Base-by-base conservation (phyloP, 1,284 basidiomycete species). In the Earliella scabrosa region DNA sequence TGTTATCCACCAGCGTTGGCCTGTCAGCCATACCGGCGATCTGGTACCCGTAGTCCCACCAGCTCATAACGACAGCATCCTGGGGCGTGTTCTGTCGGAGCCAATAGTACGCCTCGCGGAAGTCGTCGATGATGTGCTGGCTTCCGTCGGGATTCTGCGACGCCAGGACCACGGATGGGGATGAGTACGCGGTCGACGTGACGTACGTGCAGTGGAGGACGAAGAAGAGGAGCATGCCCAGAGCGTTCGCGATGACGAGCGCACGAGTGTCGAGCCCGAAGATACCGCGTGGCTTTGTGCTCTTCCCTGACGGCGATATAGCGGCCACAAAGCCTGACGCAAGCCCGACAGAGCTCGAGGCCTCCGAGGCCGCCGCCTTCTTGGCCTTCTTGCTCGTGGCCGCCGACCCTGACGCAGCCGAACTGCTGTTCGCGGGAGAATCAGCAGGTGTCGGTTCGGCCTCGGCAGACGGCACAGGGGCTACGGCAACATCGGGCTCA, bases 11-110 rank as follows among this genome's bases (percentile, higher is more conserved):
- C 56, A 99, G 78, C 2, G 95, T 97, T n/a, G 93, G 88, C 40
- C 97, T 82, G 76, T 98, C 95, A 11, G 97, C 95, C 93, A 99
- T 98, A 46, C 97, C 97, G 40, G 96, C 94, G 69, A 99, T 98
- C 77, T 99, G 97, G 73, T 99, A 99, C 20, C 97, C 97, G 68
- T 99, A 99, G 77, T 99, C 97, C 97, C 97, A 99, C 97, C 97
- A 99, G 63, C 92, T 95, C 94, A 97, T 97, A 35, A 99, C 88
- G 43, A 98, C 96, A 13, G 95, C 88, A 63, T 94, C 90, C 72
- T 93, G 79, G 3, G 89, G 82, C 2, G 97, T 99, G 78, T 99
- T 99, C 75, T 97, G 92, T 54, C 96, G 83, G 50, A 99, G 77
- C 97, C 97, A 99, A 75, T 99, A 98, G 73, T 99, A 99, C n/a